Evolutionary conservation across 2,329 filamentous ascomycete species (phyloP).

Genomic region (Scopulariopsis brevicaulis): DNA sequence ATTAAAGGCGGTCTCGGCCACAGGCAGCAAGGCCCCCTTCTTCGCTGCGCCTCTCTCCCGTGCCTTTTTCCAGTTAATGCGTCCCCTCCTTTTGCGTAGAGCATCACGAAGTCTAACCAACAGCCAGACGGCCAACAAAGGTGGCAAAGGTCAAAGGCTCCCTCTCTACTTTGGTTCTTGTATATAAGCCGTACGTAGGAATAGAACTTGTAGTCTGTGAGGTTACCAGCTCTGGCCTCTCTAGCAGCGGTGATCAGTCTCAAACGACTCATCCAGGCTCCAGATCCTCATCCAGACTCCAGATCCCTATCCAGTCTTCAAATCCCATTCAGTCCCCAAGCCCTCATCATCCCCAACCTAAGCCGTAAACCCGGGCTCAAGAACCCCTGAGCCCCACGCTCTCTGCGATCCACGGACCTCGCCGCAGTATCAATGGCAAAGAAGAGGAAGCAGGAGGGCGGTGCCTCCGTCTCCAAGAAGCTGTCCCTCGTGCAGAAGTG

Average conservation of each 20-base stretch:
- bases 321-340: too few relatives aligned
- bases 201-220: neutral
- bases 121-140: neutral
- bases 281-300: too few relatives aligned
- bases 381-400: too few relatives aligned
- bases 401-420: too few relatives aligned
- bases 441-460: too few relatives aligned
- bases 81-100: neutral
- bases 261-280: too few relatives aligned
- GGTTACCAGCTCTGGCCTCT: neutral
- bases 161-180: neutral
- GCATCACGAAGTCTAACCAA: neutral
- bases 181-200: neutral
- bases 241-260: too few relatives aligned
- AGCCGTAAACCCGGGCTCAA: too few relatives aligned
- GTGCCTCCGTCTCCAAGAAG: neutral
- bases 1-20: neutral
- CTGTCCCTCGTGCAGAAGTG: slow-evolving; percentile 9
- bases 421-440: too few relatives aligned
- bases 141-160: neutral
- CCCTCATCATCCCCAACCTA: too few relatives aligned
- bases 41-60: neutral
- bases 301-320: too few relatives aligned
- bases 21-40: neutral
- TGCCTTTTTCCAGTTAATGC: neutral